Base-by-base conservation (phyloP, 23 red algal species). In the Gracilaria vermiculophylla region DNA sequence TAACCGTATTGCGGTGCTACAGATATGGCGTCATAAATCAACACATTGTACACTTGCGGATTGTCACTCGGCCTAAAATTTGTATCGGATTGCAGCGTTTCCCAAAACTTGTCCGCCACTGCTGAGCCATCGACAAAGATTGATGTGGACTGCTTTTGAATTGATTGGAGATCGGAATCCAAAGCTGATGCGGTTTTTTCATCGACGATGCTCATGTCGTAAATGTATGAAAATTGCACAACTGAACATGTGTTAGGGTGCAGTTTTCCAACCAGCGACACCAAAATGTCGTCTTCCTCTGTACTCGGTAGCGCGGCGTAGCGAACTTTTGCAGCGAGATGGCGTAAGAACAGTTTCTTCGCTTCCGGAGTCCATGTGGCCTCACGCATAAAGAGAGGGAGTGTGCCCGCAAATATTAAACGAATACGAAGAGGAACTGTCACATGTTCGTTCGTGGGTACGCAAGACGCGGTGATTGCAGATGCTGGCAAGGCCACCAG, bases 1-100 rank as follows among this genome's bases (percentile, higher is more conserved):
- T 91, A 91, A 3, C 87, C 87, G 34, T 74, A 67, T 29, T 91
- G 62, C 25, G 75, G 75, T n/a, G 87, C 75, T 14, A 91, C 73
- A 16, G 76, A 66, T 45, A 61, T 60, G 54, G 87, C 47, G 20
- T 81, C 54, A 60, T 91, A 91, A 60, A 91, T 31, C 19, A 91
- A 16, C 53, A 91, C 32, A 33, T 73, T 81, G 33, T 88, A 88
- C 40, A 61, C 53, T 13, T 67, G n/a, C 1, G 35, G 56, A 20
- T 67, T 13, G 8, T 83, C 47, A 36, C 42, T 77, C 11, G 52
- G 53, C 39, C 40, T 24, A 40, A 76, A 62, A 48, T 66, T 48
- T 17, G 28, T 7, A 27, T 67, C 44, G 42, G 74, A 39, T 28
- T 65, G 75, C 17, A 91, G 87, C 28, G 45, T 34, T 11, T 52